Conservation (phyloP, 1,284 basidiomycete genomes). For the Tylopilus sp. region DNA sequence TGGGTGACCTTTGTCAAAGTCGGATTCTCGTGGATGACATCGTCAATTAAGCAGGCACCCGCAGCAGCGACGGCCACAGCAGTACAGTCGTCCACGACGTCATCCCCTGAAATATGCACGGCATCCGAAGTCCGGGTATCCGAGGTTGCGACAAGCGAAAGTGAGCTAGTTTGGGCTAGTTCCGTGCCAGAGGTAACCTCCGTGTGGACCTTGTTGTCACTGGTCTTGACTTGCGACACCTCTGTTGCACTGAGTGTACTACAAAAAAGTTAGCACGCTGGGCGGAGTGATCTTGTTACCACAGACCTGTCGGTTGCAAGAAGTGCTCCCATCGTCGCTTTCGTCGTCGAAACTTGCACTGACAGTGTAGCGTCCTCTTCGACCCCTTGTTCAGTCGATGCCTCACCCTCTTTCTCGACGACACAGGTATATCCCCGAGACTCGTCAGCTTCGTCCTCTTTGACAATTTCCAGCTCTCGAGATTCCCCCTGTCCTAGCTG, state of each 20-base stretch:
- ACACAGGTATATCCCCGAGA: not conserved
- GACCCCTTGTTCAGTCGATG: not conserved
- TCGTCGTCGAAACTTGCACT: not conserved
- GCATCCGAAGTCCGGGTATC: not conserved
- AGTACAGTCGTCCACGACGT: not conserved
- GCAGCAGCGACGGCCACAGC: not conserved
- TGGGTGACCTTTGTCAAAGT: not conserved
- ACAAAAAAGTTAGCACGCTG: not conserved
- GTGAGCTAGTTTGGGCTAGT: too few species aligned
- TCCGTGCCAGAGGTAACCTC: not conserved
- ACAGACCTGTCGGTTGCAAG: slow-evolving; percentile 15
- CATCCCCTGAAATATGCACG: not conserved
- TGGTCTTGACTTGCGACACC: slow-evolving; percentile 1
- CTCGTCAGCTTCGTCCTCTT: not conserved
- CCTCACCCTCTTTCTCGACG: not conserved
- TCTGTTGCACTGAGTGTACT: not conserved
- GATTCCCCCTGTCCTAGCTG: not conserved
- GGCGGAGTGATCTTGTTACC: not conserved
- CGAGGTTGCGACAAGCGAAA: not conserved
- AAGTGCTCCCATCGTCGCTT: not conserved
- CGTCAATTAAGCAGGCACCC: not conserved
- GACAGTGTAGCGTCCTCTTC: not conserved
- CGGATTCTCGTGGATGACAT: not conserved
- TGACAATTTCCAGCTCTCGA: not conserved
- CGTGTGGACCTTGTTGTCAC: not conserved